These are phyloP conservation scores for Maudiozyma serrabonitensis DNA, from an alignment of 805 yeast species.

Conservation along the genomic window DNA sequence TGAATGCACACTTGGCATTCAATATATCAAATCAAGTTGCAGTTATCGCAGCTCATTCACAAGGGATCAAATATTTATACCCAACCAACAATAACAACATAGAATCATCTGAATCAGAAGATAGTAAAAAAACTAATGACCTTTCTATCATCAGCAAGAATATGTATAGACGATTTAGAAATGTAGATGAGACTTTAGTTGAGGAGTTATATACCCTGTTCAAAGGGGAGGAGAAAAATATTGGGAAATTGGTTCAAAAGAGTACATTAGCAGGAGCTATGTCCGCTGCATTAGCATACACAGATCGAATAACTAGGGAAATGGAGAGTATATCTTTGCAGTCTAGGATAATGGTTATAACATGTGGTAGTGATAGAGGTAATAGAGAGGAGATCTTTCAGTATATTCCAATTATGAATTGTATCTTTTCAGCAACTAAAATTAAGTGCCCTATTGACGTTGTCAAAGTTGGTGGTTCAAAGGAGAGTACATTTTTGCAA, in stretches of 20 bases:
- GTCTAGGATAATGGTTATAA: conserved; percentile 53
- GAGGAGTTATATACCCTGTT: conserved; percentile 45
- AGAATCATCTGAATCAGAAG: background rate
- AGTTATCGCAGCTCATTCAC: conserved; percentile 64
- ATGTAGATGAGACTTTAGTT: conserved; percentile 66
- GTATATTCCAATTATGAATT: conserved; percentile 89
- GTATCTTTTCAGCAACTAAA: conserved; percentile 92
- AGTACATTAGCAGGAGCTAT: conserved; percentile 67
- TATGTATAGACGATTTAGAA: conserved; percentile 79
- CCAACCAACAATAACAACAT: conserved; percentile 36
- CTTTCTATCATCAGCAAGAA: conserved; percentile 37
- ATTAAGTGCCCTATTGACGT: conserved; percentile 84
- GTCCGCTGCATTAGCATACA: conserved; percentile 70
- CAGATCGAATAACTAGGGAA: conserved; percentile 52
- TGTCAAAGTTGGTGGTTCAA: conserved; percentile 49
- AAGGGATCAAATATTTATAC: conserved; percentile 59
- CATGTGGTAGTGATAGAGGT: conserved; percentile 33
- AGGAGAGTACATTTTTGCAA: conserved; percentile 72
- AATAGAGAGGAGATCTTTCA: conserved; percentile 69
- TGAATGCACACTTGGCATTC: conserved; percentile 81
- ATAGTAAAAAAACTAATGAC: conserved; percentile 7
- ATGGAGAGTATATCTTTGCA: conserved; percentile 39
- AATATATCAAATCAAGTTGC: conserved; percentile 80
- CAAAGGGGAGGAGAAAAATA: conserved; percentile 22
- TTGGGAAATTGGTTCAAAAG: conserved; percentile 28